Conservation (phyloP, 2,329 filamentous ascomycete genomes). For the Helminthosporium solani region DNA sequence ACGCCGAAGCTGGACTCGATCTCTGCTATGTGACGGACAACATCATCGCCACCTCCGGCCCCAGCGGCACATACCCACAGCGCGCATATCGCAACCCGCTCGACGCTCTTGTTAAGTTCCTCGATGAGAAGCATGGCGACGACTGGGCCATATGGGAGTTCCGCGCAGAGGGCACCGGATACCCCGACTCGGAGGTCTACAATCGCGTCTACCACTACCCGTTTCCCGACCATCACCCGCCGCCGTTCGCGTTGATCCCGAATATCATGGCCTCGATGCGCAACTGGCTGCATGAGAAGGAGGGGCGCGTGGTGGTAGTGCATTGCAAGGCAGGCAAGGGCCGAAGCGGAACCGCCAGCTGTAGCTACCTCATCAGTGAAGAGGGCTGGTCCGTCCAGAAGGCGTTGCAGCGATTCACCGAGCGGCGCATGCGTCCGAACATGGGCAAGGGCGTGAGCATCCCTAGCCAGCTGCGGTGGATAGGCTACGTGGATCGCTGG, state of each 20-base stretch:
- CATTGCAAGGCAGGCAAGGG: slow-evolving; percentile 98
- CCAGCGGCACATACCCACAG: slow-evolving; percentile 84
- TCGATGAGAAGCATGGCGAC: slow-evolving; percentile 75
- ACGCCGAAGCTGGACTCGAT: slow-evolving; percentile 85
- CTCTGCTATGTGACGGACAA: slow-evolving; percentile 92
- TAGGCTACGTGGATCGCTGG: slow-evolving; percentile 89
- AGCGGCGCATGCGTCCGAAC: slow-evolving; percentile 81
- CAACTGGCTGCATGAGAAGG: slow-evolving; percentile 67
- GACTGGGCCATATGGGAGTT: slow-evolving; percentile 99
- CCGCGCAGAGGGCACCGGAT: slow-evolving; percentile 91
- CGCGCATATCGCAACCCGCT: slow-evolving; percentile 92
- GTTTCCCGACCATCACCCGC: slow-evolving; percentile 96
- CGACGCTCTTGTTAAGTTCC: slow-evolving; percentile 80
- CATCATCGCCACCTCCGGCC: slow-evolving; percentile 78
- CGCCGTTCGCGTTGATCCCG: slow-evolving; percentile 85
- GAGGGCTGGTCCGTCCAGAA: slow-evolving; percentile 68
- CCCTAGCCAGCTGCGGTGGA: slow-evolving; percentile 84
- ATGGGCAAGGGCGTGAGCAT: slow-evolving; percentile 92
- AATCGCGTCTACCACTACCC: slow-evolving; percentile 85
- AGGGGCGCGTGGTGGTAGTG: slow-evolving; percentile 75
- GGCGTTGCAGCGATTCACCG: slow-evolving; percentile 69
- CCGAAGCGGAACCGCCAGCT: slow-evolving; percentile 82
- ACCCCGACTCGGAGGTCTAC: slow-evolving; percentile 87
- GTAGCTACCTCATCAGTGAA: slow-evolving; percentile 87
- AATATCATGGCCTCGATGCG: slow-evolving; percentile 90